phyloP scores from a whole-genome alignment of 306 rosid genomes.

The Acmispon strigosus region DNA sequence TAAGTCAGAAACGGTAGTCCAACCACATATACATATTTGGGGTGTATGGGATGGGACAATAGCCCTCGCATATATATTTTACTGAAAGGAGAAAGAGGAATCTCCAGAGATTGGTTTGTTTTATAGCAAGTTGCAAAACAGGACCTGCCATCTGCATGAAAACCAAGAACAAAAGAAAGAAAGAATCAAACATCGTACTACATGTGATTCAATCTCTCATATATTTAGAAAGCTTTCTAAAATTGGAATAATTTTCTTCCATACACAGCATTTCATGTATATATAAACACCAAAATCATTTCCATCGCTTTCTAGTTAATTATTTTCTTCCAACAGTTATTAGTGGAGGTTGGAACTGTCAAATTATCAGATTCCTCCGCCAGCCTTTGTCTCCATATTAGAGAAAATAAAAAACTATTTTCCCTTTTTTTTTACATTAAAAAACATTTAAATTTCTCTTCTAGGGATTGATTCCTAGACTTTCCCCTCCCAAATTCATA shows the following conservation, averaged over 20 bases:
- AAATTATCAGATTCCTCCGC: neutral
- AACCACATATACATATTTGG: too few relatives aligned
- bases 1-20: too few relatives aligned
- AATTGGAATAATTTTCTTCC: conserved; percentile 10
- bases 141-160: neutral
- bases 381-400: too few relatives aligned
- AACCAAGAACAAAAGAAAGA: neutral
- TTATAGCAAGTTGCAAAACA: neutral
- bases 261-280: neutral
- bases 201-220: neutral
- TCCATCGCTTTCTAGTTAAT: neutral
- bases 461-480: too few relatives aligned
- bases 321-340: neutral
- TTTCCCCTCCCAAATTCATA: too few relatives aligned
- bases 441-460: too few relatives aligned
- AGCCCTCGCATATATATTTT: neutral
- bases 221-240: conserved; percentile 7
- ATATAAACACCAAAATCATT: neutral
- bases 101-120: neutral
- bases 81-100: neutral
- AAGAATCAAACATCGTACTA: conserved; percentile 17
- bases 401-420: too few relatives aligned
- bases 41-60: too few relatives aligned
- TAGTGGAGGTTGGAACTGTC: neutral
- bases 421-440: too few relatives aligned